A percentile compares a stretch with the other conserved stretches of the same genome.
These are phyloP conservation scores for Artemisia tridentata DNA, from an alignment of 129 eudicot genomes.

Conservation along the genomic window DNA sequence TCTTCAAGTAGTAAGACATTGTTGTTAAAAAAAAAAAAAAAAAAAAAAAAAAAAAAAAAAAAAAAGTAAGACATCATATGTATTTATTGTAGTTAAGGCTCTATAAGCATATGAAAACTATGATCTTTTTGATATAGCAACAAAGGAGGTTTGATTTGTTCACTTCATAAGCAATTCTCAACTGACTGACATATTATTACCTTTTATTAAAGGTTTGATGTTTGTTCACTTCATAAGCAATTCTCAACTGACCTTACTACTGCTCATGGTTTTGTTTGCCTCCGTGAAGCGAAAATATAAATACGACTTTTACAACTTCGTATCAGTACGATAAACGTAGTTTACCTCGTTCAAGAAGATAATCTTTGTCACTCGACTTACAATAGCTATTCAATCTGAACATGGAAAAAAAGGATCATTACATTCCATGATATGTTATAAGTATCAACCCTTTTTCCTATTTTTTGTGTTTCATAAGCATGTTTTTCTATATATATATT, in stretches of 20 bases:
- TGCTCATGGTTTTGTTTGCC: not conserved
- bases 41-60: too few relatives aligned
- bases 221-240: slow-evolving; percentile 4
- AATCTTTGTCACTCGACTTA: not conserved
- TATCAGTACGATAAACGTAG: not conserved
- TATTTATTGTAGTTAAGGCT: too few relatives aligned
- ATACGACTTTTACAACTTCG: not conserved
- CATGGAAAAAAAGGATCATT: not conserved
- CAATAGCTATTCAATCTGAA: not conserved
- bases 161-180: too few relatives aligned
- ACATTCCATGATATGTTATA: slow-evolving; percentile 3
- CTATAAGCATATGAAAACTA: too few relatives aligned
- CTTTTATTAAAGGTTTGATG: not conserved
- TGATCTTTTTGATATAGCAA: too few relatives aligned
- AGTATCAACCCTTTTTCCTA: slow-evolving; percentile 2
- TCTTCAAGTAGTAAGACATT: too few relatives aligned
- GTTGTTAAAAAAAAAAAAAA: too few relatives aligned
- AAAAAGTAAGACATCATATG: too few relatives aligned
- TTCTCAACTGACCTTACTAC: not conserved
- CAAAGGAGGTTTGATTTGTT: too few relatives aligned
- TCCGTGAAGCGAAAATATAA: slow-evolving; percentile 4
- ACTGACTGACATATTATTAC: not conserved
- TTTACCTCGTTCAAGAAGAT: slow-evolving; percentile 5
- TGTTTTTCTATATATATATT: not conserved
- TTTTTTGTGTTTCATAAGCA: not conserved